Conservation (phyloP, 2,329 filamentous ascomycete species). For the Cladosporium halotolerans region DNA sequence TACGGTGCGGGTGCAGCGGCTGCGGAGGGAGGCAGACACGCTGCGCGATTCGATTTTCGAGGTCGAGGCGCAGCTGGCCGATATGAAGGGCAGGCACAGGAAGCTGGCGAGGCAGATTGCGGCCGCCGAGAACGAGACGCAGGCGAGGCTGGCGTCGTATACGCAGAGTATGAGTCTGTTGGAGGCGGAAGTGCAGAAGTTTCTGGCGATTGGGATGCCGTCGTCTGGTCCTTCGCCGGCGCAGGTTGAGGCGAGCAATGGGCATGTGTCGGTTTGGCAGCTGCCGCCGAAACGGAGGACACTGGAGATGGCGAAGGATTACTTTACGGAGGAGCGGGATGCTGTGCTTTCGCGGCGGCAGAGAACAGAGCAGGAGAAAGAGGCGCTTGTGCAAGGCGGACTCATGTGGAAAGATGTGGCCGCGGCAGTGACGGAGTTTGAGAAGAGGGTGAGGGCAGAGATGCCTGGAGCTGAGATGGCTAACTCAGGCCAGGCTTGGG, state of each 20-base stretch:
- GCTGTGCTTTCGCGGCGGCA: constrained; percentile 50
- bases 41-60: constrained; percentile 60
- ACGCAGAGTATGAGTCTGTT: constrained; percentile 60
- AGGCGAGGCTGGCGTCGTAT: constrained; percentile 68
- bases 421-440: constrained; percentile 56
- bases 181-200: constrained; percentile 54
- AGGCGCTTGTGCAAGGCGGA: constrained; percentile 62
- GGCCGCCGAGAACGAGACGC: constrained; percentile 58
- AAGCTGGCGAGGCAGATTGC: constrained; percentile 55
- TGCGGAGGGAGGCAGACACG: constrained; percentile 46
- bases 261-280: constrained; percentile 33
- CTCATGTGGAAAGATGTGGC: constrained; percentile 60
- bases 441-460: constrained; percentile 53
- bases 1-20: constrained; percentile 48
- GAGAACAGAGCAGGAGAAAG: constrained; percentile 55
- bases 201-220: constrained; percentile 39
- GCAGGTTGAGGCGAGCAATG: constrained; percentile 13
- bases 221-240: constrained; percentile 12
- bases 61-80: constrained; percentile 58
- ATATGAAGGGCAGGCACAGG: constrained; percentile 55
- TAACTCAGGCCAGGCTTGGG: constrained; percentile 23
- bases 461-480: constrained; percentile 37
- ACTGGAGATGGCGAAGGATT: constrained; percentile 61
- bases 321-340: constrained; percentile 61
- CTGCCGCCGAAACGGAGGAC: constrained; percentile 61